Conservation (phyloP, 2,329 filamentous ascomycete species). For the Stagonosporopsis vannaccii region DNA sequence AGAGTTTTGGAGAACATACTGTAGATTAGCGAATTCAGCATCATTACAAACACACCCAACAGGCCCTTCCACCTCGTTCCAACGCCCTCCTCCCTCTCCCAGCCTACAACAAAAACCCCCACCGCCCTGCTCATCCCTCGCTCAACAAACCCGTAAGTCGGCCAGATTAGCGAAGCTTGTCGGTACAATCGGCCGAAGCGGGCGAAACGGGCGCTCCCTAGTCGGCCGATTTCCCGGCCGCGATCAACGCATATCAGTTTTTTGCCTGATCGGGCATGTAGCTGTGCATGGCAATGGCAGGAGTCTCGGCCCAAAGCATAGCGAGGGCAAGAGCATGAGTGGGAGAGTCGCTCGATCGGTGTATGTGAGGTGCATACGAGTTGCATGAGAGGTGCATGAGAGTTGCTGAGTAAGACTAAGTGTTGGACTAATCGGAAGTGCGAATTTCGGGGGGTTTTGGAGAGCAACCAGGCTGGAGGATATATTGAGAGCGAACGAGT, state of each 20-base stretch:
- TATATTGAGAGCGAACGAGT: no score
- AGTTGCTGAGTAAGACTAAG: not conserved
- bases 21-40: not conserved
- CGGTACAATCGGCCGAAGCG: constrained; percentile 15
- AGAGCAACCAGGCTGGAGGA: not conserved
- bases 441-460: not conserved
- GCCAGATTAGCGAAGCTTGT: constrained; percentile 1
- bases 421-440: not conserved
- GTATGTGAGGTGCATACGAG: not conserved
- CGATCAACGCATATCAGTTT: not conserved
- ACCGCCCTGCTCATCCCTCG: not conserved
- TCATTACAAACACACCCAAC: not conserved
- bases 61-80: not conserved
- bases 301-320: not conserved
- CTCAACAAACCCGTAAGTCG: not conserved
- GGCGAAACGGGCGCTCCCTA: constrained; percentile 1
- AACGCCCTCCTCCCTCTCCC: not conserved
- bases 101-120: not conserved
- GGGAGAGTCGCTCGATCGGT: not conserved
- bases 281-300: not conserved
- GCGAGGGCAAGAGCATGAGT: not conserved
- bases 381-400: not conserved
- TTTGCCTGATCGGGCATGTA: not conserved
- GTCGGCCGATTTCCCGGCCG: constrained; percentile 22
- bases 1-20: not conserved